Evolutionary conservation across 108 stramenopile genomes (phyloP).

Genomic region (Seminavis robusta): DNA sequence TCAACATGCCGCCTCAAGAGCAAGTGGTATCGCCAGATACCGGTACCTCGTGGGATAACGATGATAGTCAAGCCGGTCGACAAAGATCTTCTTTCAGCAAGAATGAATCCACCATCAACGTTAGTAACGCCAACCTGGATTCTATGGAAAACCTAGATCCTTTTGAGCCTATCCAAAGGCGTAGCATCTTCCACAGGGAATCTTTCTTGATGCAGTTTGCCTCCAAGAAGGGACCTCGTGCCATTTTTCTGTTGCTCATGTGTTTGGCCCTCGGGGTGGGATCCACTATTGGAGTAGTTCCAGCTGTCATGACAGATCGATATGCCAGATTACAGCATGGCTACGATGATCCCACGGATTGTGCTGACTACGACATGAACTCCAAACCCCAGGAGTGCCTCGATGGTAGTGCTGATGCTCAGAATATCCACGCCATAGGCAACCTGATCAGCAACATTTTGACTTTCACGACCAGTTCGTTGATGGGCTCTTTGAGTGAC

Average conservation of each 20-base stretch:
- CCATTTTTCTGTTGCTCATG: slow-evolving; percentile 66
- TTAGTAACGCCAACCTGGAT: too few relatives aligned
- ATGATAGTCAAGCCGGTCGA: too few relatives aligned
- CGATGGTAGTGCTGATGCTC: slow-evolving; percentile 68
- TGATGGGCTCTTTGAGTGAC: slow-evolving; percentile 80
- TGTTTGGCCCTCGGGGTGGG: slow-evolving; percentile 69
- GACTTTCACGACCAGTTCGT: slow-evolving; percentile 69
- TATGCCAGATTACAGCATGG: slow-evolving; percentile 78
- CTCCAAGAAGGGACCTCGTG: slow-evolving; percentile 57
- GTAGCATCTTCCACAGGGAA: too few relatives aligned
- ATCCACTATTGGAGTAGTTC: slow-evolving; percentile 72
- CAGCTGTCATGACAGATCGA: slow-evolving; percentile 76
- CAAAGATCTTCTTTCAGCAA: too few relatives aligned
- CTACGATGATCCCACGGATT: neutral
- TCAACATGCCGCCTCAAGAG: too few relatives aligned
- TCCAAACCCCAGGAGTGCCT: slow-evolving; percentile 59
- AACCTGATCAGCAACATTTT: slow-evolving; percentile 56
- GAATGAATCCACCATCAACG: too few relatives aligned
- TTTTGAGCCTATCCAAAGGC: too few relatives aligned
- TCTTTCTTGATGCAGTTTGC: slow-evolving; percentile 46
- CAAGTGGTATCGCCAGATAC: too few relatives aligned
- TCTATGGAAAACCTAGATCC: too few relatives aligned
- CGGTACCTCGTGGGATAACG: too few relatives aligned
- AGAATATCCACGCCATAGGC: slow-evolving; percentile 52
- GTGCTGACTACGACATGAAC: neutral